A percentile compares a stretch with the other conserved stretches of the same genome.
These are phyloP conservation scores for Senna siamea DNA, from an alignment of 306 rosid species.

Conservation along the genomic window DNA sequence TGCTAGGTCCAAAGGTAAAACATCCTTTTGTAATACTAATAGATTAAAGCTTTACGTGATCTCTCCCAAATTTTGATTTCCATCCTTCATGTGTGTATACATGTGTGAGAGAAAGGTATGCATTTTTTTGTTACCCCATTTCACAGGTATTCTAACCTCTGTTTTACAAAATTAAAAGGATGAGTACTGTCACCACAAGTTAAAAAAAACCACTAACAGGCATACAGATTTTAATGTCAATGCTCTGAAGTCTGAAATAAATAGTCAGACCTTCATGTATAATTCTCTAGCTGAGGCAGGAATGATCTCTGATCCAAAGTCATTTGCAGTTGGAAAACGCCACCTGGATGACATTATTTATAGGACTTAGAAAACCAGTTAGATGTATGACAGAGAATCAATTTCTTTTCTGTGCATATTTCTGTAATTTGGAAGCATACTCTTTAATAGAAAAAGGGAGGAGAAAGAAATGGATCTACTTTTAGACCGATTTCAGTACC, in stretches of 20 bases:
- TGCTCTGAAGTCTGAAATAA: not conserved
- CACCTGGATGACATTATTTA: slow-evolving; percentile 51
- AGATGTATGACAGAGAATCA: not conserved
- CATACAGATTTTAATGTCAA: not conserved
- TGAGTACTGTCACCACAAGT: not conserved
- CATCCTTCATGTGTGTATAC: not conserved
- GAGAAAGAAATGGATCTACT: not conserved
- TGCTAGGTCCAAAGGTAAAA: not conserved
- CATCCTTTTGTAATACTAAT: no score
- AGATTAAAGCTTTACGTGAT: not conserved
- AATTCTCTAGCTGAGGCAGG: slow-evolving; percentile 79
- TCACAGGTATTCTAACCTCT: not conserved
- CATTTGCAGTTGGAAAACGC: slow-evolving; percentile 81
- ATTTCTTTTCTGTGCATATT: not conserved
- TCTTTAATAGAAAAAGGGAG: not conserved
- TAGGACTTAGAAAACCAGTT: not conserved
- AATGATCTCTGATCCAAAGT: slow-evolving; percentile 80
- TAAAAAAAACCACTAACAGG: not conserved
- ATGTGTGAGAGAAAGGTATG: not conserved
- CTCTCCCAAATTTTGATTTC: not conserved
- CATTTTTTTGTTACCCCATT: not conserved
- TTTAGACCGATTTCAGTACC: slow-evolving; percentile 45
- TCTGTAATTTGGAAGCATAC: not conserved
- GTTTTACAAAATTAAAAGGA: not conserved
- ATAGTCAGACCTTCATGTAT: slow-evolving; percentile 58